Evolutionary conservation across 2,329 filamentous ascomycete species (phyloP).

Genomic region (Colletotrichum scovillei): DNA sequence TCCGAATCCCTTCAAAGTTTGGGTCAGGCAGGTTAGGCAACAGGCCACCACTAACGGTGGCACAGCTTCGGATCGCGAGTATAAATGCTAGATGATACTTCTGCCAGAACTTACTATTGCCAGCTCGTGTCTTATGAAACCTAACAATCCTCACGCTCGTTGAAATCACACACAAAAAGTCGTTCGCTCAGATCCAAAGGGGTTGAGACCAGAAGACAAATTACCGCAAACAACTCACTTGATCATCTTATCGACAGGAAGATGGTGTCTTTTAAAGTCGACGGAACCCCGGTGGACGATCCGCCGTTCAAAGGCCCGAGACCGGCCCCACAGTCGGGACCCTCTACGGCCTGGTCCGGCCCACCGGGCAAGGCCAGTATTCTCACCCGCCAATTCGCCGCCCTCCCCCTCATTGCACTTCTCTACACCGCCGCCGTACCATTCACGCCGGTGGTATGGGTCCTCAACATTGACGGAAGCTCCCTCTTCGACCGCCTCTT

Average conservation of each 20-base stretch:
- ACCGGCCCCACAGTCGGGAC: conserved; percentile 11
- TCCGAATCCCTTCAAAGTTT: background rate
- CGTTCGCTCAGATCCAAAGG: no score
- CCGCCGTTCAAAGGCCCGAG: background rate
- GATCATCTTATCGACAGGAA: no score
- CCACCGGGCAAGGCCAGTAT: conserved; percentile 5
- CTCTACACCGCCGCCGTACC: conserved; percentile 39
- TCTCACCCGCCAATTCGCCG: conserved; percentile 29
- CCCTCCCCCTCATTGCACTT: conserved; percentile 36
- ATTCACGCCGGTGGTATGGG: conserved; percentile 37
- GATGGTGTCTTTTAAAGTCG: background rate
- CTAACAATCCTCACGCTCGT: no score
- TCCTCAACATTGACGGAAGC: conserved; percentile 42
- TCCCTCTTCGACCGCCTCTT: conserved; percentile 59
- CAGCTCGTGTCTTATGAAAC: background rate
- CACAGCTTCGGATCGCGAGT: background rate
- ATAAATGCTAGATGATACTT: background rate
- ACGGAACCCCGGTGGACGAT: background rate
- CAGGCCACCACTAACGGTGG: background rate
- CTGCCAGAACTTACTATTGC: no score
- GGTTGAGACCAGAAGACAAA: no score
- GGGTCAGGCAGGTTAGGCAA: background rate
- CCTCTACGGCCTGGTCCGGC: conserved; percentile 4
- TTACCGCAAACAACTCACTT: no score
- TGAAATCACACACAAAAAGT: no score